Evolutionary conservation across 148 eudicot species (phyloP), one percentile per base, ranked within the genome.

Genomic region (Selenicereus undatus): DNA sequence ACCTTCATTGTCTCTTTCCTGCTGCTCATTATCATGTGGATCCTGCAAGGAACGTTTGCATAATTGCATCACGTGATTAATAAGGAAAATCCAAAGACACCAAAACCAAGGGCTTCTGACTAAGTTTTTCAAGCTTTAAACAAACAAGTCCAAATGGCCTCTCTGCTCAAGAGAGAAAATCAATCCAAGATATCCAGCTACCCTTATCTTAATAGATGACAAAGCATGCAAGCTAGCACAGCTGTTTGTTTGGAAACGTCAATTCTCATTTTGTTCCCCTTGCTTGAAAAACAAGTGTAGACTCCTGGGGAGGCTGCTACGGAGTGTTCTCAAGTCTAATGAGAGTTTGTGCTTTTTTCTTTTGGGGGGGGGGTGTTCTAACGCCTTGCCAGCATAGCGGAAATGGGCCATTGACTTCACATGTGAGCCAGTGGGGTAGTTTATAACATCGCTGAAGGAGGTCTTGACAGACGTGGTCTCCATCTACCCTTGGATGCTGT

Each of bases 1-100:
- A 78, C 93, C 97, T 32, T 70, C 79, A 85, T 90, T 87, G 76
- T 88, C 94, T 76, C 87, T 87, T 76, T 82, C 84, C 78, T 75
- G 81, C 77, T 79, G 91, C 80, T 81, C 86, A 78, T 84, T 80
- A 50, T 82, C 89, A 78, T 68, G 81, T 68, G 89, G 92, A 78
- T 93, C 97, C 98, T 95, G 86, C 78, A 86, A 83, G 68, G 66
- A 42, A 78, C 30, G 62, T 60, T 64, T 0, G 43, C 43, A 39
- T 39, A 39, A 7, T 39, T 42, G 62, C 43, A 66, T 79, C 17
- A 43, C 35, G 16, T 22, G 12, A 12, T 48, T 30, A 75, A 29
- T 52, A 36, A 51, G 68, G 52, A 68, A 75, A 32, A 14, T 54
- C 35, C 17, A 32, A 32, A 18, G 17, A 60, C 24, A 21, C n/a